Evolutionary conservation across 257 asterid genomes (phyloP).

Genomic region (Ocimum tenuiflorum): DNA sequence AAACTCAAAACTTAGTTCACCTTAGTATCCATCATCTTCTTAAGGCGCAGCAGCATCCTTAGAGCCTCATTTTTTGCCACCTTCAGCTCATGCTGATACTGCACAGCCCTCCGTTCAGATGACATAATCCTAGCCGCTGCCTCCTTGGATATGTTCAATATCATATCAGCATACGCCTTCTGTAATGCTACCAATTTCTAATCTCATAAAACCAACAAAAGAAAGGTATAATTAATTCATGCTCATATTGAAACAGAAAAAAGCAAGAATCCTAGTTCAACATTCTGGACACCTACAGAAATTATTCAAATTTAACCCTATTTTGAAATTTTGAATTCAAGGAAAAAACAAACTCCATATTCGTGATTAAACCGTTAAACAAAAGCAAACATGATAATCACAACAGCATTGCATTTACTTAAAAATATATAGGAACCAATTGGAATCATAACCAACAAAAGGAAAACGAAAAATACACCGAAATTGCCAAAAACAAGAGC

Average conservation of each 20-base stretch:
- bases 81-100: slow-evolving; percentile 56
- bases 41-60: slow-evolving; percentile 61
- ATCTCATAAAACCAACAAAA: slow-evolving; percentile 12
- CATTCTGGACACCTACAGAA: no score
- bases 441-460: neutral
- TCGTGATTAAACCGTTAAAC: neutral
- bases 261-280: no score
- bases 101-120: slow-evolving; percentile 55
- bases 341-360: neutral
- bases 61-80: slow-evolving; percentile 58
- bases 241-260: no score
- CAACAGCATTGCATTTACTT: slow-evolving; percentile 6
- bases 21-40: slow-evolving; percentile 47
- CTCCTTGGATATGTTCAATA: slow-evolving; percentile 64
- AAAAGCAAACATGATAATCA: neutral
- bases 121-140: slow-evolving; percentile 55
- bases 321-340: neutral
- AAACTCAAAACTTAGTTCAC: neutral
- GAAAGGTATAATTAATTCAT: no score
- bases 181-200: slow-evolving; percentile 60
- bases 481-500: slow-evolving; percentile 1
- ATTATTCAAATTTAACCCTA: no score
- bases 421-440: neutral
- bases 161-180: slow-evolving; percentile 67
- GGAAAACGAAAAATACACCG: neutral